Base-by-base conservation (phyloP, 2,329 filamentous ascomycete species). In the Verruconis gallopava region DNA sequence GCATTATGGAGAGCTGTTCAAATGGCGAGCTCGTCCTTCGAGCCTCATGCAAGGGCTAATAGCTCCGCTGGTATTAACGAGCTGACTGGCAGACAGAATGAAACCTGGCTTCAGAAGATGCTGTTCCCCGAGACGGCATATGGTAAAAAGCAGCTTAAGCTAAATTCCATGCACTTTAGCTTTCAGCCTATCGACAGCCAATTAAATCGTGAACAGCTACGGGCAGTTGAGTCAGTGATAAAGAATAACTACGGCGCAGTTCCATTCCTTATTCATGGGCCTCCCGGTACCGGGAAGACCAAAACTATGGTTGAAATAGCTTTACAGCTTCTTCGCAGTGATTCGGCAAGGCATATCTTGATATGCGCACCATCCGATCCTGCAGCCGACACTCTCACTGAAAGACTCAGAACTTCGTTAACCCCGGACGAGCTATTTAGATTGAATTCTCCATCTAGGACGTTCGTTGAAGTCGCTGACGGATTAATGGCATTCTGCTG, bases 211-310 rank as follows among this genome's bases (percentile, higher is more conserved):
- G 67, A 71, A 48, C 67, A 71, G 50, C 48, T 61, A 42, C 63
- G 63, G 49, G 65, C 64, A 1, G 60, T 69, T 4, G 57, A 65
- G 22, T 59, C 62, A 5, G 51, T 68, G 2, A 53, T 62, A 20
- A 50, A 50, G 11, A 50, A 56, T 28, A 53, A 62, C 12, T 70
- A 66, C 51, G 67, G 67, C 4, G 53, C 49, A 12, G 47, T 69
- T 4, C 66, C 67, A 3, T 70, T 64, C 46, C 54, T 69, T 6
- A 65, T 71, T 14, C 63, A 60, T 5, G 68, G 67, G 1, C 67
- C 67, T 6, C 67, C 67, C 9, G 68, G 68, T n/a, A 70, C 67
- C 4, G 67, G 68, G 0, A 71, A 71, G 49, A 71, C 68, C 5
- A 69, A 69, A 45, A 69, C 66, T 2, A 48, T 69, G 1, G 65